Conservation (phyloP, 2,329 filamentous ascomycete genomes). For the Emydomyces testavorans region DNA sequence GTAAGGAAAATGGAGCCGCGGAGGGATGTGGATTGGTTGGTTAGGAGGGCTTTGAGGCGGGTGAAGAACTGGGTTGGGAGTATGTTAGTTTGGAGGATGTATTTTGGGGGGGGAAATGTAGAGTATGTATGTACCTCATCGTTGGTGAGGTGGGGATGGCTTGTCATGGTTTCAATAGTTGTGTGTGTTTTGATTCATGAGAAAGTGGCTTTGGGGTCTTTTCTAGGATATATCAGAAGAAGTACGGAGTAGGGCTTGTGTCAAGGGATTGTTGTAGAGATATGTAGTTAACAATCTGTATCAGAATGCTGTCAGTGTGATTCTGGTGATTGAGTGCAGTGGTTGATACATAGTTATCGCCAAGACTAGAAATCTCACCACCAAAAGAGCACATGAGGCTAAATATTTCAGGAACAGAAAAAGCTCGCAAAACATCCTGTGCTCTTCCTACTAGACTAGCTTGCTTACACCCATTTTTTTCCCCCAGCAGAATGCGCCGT, state of each 20-base stretch:
- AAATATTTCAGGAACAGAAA: conserved; percentile 1
- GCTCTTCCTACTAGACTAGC: no score
- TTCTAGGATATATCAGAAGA: no score
- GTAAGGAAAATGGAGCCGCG: conserved; percentile 36
- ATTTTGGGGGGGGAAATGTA: background rate
- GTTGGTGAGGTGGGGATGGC: conserved; percentile 25
- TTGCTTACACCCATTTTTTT: no score
- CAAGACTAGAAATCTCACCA: conserved; percentile 1
- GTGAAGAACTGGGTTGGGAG: conserved; percentile 31
- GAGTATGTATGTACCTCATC: conserved; percentile 29
- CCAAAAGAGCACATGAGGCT: background rate
- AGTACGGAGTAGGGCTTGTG: background rate
- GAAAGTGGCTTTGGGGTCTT: no score
- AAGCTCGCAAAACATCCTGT: background rate
- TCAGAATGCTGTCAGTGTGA: background rate
- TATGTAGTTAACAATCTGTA: no score
- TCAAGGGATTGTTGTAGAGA: background rate
- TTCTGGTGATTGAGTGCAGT: background rate
- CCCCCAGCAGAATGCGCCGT: conserved; percentile 23
- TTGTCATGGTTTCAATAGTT: conserved; percentile 12
- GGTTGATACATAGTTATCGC: background rate
- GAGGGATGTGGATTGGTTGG: conserved; percentile 29
- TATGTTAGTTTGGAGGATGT: background rate
- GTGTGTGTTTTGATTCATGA: no score
- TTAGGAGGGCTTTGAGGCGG: conserved; percentile 31